Evolutionary conservation across 345 rosid genomes (phyloP).

Genomic region (Eutrema yunnanense): DNA sequence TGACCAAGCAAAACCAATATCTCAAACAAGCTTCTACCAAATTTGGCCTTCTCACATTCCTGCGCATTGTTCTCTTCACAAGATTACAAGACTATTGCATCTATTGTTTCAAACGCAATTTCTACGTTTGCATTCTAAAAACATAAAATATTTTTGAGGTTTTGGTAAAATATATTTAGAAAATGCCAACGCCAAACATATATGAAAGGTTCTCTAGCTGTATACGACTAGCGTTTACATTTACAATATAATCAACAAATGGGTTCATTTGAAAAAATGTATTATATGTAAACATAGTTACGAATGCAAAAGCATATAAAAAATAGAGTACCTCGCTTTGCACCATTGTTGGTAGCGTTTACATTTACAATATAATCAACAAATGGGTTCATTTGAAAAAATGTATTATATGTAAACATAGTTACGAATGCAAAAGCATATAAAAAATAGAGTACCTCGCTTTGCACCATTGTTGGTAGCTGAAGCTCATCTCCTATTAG

Average conservation of each 20-base stretch:
- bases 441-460: conserved; percentile 23
- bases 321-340: conserved; percentile 30
- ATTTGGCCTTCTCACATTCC: conserved; percentile 37
- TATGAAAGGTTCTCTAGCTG: too few relatives aligned
- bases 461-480: conserved; percentile 42
- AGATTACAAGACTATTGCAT: background rate
- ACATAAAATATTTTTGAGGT: background rate
- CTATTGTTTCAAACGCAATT: background rate
- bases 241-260: too few relatives aligned
- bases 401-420: background rate
- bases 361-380: too few relatives aligned
- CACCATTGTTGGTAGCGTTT: conserved; percentile 38
- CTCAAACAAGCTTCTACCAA: conserved; percentile 65
- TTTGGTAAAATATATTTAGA: background rate
- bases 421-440: background rate
- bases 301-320: background rate
- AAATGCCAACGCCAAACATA: background rate
- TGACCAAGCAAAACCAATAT: conserved; percentile 45
- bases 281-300: background rate
- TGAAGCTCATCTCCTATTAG: conserved; percentile 45
- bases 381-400: too few relatives aligned
- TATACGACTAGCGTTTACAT: too few relatives aligned
- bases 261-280: too few relatives aligned
- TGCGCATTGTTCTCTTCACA: background rate
- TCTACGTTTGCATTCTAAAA: background rate